A percentile compares a stretch with the other conserved stretches of the same genome.
Conservation (phyloP, 805 yeast species). For the Saccharomycopsis synnaedendra region DNA sequence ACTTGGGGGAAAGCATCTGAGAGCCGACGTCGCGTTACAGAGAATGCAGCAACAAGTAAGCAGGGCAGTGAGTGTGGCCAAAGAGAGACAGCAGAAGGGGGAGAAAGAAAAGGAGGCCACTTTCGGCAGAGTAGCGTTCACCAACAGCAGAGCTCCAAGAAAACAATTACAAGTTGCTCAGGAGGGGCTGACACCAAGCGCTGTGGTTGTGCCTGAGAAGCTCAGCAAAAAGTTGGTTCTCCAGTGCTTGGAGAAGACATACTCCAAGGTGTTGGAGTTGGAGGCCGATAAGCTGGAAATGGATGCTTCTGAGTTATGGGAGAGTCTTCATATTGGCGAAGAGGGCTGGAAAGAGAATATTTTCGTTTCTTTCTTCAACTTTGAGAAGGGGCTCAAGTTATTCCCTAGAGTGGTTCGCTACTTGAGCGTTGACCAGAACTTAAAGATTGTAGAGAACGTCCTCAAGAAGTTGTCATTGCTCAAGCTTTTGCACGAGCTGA, state of each 20-base stretch:
- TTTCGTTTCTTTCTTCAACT: constrained; percentile 70
- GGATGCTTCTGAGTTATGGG: constrained; percentile 52
- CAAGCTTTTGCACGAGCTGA: constrained; percentile 67
- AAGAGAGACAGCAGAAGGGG: constrained; percentile 64
- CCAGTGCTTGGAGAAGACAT: constrained; percentile 66
- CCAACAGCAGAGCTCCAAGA: constrained; percentile 78
- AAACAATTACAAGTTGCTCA: constrained; percentile 57
- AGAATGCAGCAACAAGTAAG: constrained; percentile 98
- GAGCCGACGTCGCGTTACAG: constrained; percentile 85
- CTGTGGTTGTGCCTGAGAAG: constrained; percentile 23
- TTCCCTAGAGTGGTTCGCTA: constrained; percentile 84
- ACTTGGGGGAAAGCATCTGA: constrained; percentile 71
- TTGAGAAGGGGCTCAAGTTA: constrained; percentile 80
- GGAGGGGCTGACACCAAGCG: constrained; percentile 3
- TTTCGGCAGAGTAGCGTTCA: constrained; percentile 72
- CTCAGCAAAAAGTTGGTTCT: constrained; percentile 40
- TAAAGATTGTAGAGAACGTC: constrained; percentile 64
- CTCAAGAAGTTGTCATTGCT: constrained; percentile 73
- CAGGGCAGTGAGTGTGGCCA: constrained; percentile 90
- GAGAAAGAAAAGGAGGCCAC: constrained; percentile 65
- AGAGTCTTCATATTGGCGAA: constrained; percentile 54
- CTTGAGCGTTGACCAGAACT: constrained; percentile 61
- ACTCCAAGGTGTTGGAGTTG: constrained; percentile 61
- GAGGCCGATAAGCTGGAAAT: constrained; percentile 56
- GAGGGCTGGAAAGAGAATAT: constrained; percentile 64